Evolutionary conservation across 495 filamentous ascomycete genomes (phyloP).

Genomic region (Aspergillus nanangensis): DNA sequence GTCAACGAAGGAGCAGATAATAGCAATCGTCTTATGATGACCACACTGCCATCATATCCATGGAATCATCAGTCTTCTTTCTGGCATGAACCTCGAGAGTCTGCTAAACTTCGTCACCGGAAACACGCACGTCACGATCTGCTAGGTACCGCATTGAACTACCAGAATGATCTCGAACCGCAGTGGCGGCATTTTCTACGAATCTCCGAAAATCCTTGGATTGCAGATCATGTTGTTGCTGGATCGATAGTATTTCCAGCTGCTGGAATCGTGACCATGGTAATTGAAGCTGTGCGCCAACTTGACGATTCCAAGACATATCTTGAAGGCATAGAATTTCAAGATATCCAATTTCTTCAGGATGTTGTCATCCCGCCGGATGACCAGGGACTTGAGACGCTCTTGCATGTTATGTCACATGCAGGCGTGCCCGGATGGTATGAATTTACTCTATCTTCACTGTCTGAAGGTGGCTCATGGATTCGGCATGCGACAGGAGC

Average conservation of each 20-base stretch:
- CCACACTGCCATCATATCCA: slow-evolving; percentile 39
- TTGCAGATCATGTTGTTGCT: slow-evolving; percentile 25
- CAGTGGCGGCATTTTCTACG: slow-evolving; percentile 30
- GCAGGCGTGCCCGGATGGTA: slow-evolving; percentile 18
- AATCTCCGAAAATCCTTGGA: slow-evolving; percentile 28
- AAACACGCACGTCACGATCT: slow-evolving; percentile 33
- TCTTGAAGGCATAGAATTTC: slow-evolving; percentile 18
- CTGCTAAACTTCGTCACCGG: slow-evolving; percentile 19
- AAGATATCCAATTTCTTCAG: slow-evolving; percentile 19
- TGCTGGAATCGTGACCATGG: slow-evolving; percentile 17
- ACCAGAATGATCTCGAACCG: slow-evolving; percentile 19
- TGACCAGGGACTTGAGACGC: slow-evolving; percentile 15
- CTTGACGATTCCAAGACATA: slow-evolving; percentile 11
- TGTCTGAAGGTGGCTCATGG: slow-evolving; percentile 18
- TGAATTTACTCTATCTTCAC: slow-evolving; percentile 21
- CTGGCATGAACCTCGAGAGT: slow-evolving; percentile 32
- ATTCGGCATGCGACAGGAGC: slow-evolving; percentile 20
- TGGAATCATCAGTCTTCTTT: slow-evolving; percentile 4
- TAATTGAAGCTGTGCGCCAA: slow-evolving; percentile 28
- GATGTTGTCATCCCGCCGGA: slow-evolving; percentile 17
- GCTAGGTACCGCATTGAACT: slow-evolving; percentile 29
- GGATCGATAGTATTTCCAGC: slow-evolving; percentile 23
- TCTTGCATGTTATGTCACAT: slow-evolving; percentile 19
- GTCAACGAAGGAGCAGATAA: slow-evolving; percentile 15
- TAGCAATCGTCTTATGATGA: slow-evolving; percentile 8